These are phyloP conservation scores for Rhodamnia argentea DNA, from an alignment of 345 rosid genomes.

Conservation along the genomic window DNA sequence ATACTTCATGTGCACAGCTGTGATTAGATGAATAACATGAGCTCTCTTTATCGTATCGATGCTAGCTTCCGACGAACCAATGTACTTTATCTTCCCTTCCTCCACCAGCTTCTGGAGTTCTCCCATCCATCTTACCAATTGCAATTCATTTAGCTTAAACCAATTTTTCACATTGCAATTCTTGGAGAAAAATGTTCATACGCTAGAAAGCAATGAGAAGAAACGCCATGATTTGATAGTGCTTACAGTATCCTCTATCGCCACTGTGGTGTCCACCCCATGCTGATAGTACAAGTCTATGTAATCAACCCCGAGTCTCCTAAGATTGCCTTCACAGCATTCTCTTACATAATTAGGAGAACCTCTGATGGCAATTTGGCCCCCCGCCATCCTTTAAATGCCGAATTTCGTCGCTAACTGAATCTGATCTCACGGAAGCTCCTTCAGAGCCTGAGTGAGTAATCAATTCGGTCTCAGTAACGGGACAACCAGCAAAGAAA, in stretches of 20 bases:
- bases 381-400: background rate
- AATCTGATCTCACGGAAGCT: slow-evolving; percentile 34
- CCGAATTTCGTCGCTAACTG: slow-evolving; percentile 49
- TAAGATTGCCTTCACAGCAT: slow-evolving; percentile 45
- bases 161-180: too few relatives aligned
- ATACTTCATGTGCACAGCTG: slow-evolving; percentile 28
- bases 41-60: slow-evolving; percentile 27
- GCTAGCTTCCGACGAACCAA: slow-evolving; percentile 29
- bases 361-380: slow-evolving; percentile 14
- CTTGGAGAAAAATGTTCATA: background rate
- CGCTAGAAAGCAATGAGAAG: background rate
- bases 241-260: slow-evolving; percentile 44
- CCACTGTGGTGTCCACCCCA: slow-evolving; percentile 35
- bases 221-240: background rate
- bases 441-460: slow-evolving; percentile 31
- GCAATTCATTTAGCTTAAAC: too few relatives aligned
- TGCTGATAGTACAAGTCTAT: slow-evolving; percentile 50
- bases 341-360: slow-evolving; percentile 29
- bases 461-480: background rate
- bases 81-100: slow-evolving; percentile 27
- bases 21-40: slow-evolving; percentile 25
- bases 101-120: slow-evolving; percentile 32
- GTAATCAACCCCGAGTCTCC: slow-evolving; percentile 33
- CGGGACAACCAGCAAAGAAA: background rate
- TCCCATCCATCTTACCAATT: slow-evolving; percentile 7